Conservation (phyloP, 331 rosid genomes). For the Stylosanthes scabra region DNA sequence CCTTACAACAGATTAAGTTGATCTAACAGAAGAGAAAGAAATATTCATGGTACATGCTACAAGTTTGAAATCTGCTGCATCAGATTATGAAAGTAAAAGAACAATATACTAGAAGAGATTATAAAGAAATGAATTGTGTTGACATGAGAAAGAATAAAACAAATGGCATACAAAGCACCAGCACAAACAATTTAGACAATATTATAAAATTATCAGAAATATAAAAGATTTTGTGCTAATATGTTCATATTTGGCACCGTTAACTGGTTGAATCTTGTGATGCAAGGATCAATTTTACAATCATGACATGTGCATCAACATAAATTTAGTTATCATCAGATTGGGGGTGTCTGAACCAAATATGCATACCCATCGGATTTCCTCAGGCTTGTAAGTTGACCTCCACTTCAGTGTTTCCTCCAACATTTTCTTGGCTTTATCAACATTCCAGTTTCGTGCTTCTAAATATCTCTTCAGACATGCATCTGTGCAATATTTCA, state of each 20-base stretch:
- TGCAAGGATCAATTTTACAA: conserved; percentile 1
- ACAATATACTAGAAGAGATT: not conserved
- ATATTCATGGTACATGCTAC: not conserved
- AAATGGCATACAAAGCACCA: not conserved
- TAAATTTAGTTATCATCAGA: conserved; percentile 4
- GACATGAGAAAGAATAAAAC: conserved; percentile 3
- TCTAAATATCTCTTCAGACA: conserved; percentile 87
- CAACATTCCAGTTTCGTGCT: conserved; percentile 85
- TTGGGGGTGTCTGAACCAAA: not conserved
- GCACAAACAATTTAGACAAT: conserved; percentile 19
- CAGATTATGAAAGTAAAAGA: conserved; percentile 8
- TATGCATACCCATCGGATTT: conserved; percentile 81
- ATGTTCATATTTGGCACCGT: conserved; percentile 8
- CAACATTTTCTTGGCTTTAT: conserved; percentile 85
- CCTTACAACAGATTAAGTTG: too few species aligned
- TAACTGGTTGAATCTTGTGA: not conserved
- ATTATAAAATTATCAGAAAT: not conserved
- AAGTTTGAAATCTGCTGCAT: conserved; percentile 2
- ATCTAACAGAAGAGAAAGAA: conserved; percentile 18
- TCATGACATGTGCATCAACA: conserved; percentile 4
- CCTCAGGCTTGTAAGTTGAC: conserved; percentile 81
- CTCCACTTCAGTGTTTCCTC: conserved; percentile 91
- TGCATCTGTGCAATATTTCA: conserved; percentile 71
- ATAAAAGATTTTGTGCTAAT: not conserved
- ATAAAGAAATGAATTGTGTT: conserved; percentile 1